Evolutionary conservation across 352 stramenopile species (phyloP), one percentile per base, ranked within the genome.

Genomic region (Phytophthora cryptogea): DNA sequence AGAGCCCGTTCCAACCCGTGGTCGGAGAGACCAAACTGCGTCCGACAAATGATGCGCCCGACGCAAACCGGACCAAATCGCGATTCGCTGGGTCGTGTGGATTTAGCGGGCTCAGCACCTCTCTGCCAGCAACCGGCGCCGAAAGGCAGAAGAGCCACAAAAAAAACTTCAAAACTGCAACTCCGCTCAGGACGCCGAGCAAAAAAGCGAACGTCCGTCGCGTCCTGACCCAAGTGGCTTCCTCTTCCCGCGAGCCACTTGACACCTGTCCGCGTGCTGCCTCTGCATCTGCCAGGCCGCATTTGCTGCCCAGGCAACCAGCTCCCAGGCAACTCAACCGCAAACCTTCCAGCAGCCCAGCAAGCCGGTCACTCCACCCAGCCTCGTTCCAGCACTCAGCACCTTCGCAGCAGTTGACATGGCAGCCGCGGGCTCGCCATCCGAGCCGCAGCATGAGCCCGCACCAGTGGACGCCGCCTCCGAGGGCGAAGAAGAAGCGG

Each of bases 81-180:
- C 20, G 1, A 23, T 23, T 23, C 8, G 37, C 14, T 28, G 14
- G 0, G 27, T 40, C 3, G 32, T 59, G 49, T 55, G 39, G 65
- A 73, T 73, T 73, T 70, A 73, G 11, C 23, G 2, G 23, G 14
- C 14, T 0, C 2, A 2, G 30, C 33, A 51, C 23, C 46, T 71
- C 65, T 63, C 65, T 73, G 33, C 65, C 65, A 73, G 59, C 59
- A 66, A 66, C 31, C 52, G 56, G 53, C 36, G 40, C 47, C 33
- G 58, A 76, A 72, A 70, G 63, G 64, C 68, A 76, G 68, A 73
- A 70, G 63, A 70, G 68, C 49, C 60, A n/a, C n/a, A n/a, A 52
- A 59, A 73, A 70, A 59, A 70, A 63, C 49, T 54, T 23, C 20
- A 23, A 52, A 59, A 30, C 54, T 53, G 30, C 46, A 54, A 42